Percentiles rank a stretch among this genome's conserved stretches.
Conservation (phyloP, 208 protist genomes). For the Wallacemonas sp. region DNA sequence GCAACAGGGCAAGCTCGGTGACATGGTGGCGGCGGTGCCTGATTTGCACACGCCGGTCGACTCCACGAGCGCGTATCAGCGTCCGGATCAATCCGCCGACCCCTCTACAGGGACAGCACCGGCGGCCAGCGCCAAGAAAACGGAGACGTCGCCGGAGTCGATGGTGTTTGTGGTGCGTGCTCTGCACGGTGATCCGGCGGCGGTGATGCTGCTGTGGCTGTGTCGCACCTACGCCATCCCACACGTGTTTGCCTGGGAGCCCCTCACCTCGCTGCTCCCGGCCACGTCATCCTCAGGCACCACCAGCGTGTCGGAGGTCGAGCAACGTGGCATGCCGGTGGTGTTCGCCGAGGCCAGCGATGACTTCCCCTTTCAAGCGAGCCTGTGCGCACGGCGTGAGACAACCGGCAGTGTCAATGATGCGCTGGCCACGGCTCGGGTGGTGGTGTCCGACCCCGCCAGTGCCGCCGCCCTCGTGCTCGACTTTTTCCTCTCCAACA, state of each 20-base stretch:
- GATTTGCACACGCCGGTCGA: conserved; percentile 3
- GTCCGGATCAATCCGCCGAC: background rate
- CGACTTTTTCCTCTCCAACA: conserved; percentile 21
- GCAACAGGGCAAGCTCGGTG: background rate
- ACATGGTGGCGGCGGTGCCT: background rate
- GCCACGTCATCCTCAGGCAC: background rate
- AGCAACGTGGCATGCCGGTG: background rate
- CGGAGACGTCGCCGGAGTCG: background rate
- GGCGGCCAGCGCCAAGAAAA: background rate
- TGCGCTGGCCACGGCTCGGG: background rate
- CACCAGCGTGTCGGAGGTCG: background rate
- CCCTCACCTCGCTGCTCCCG: conserved; percentile 22
- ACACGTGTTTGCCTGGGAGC: conserved; percentile 58
- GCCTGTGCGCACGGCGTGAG: background rate
- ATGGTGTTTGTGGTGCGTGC: conserved; percentile 53
- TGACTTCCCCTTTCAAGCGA: conserved; percentile 3
- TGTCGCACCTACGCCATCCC: conserved; percentile 69
- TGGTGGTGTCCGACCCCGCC: conserved; percentile 20
- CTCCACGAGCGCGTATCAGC: conserved; percentile 3
- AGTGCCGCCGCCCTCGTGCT: conserved; percentile 21
- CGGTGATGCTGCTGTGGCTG: conserved; percentile 72
- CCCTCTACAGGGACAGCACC: background rate
- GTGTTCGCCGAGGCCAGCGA: conserved; percentile 12
- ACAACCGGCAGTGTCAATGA: background rate
- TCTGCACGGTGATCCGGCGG: conserved; percentile 61